phyloP scores from a whole-genome alignment of 169 alveolate genomes.

The Perkinsus chesapeaki region DNA sequence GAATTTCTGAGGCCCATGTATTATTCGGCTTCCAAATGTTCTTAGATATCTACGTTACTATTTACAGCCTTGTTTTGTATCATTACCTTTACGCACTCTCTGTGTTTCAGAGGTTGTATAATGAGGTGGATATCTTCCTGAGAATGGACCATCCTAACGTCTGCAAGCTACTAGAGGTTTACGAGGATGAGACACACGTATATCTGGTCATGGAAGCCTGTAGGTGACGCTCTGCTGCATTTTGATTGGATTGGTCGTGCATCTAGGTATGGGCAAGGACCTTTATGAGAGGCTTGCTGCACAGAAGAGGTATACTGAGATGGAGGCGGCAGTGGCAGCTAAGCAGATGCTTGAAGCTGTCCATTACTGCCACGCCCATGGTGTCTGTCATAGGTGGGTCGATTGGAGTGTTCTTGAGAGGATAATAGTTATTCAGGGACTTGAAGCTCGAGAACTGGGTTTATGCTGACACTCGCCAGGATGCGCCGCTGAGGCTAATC shows the following conservation, averaged over 20 bases:
- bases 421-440: background rate
- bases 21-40: no score
- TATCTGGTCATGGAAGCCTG: slow-evolving; percentile 68
- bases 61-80: no score
- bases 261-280: slow-evolving; percentile 47
- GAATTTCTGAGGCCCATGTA: no score
- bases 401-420: background rate
- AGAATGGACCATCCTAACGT: slow-evolving; percentile 82
- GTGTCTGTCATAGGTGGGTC: slow-evolving; percentile 27
- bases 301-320: slow-evolving; percentile 48
- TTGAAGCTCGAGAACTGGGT: slow-evolving; percentile 43
- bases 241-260: background rate
- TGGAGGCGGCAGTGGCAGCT: slow-evolving; percentile 54
- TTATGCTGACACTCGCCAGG: slow-evolving; percentile 31
- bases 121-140: slow-evolving; percentile 40
- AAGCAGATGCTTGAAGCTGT: slow-evolving; percentile 41
- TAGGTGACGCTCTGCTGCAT: background rate
- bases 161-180: slow-evolving; percentile 70
- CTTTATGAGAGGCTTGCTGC: slow-evolving; percentile 57
- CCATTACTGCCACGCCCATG: slow-evolving; percentile 5
- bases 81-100: background rate
- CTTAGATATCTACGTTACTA: no score
- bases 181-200: slow-evolving; percentile 57
- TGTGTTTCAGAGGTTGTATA: slow-evolving; percentile 19
- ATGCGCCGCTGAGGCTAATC: slow-evolving; percentile 37